Base-by-base conservation (phyloP, 2,329 filamentous ascomycete species). In the Monilinia laxa region DNA sequence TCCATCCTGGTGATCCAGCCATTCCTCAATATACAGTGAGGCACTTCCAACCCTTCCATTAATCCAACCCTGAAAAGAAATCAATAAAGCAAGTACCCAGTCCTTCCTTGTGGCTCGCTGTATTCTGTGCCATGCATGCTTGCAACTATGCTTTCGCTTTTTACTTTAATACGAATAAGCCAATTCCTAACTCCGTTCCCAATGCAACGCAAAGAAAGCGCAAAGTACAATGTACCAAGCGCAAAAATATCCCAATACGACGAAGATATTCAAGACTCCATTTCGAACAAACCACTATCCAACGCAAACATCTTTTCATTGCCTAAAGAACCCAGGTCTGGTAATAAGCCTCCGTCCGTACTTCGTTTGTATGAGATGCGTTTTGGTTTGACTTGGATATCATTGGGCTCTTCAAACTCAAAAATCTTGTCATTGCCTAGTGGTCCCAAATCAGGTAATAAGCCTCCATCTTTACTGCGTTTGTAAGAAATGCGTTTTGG, bases 291-390 rank as follows among this genome's bases (percentile, higher is more conserved):
- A 12, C 56, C 68, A 18, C 56, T 45, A 23, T 67, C 69, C 57
- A 70, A 31, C 16, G 62, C 65, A 40, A 70, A 70, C 58, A 69
- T 54, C 59, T 66, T 69, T 40, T 69, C 69, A 45, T 64, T 58
- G 23, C 49, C 58, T 10, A 70, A 63, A 45, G 64, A 20, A 4
- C 58, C 53, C 23, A 70, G 53, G 40, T 65, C 62, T 7, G 64
- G 64, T 18, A 67, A 54, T 23, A 52, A 35, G 1, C 64, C 59
- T 9, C 55, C 58, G 51, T 62, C 62, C 20, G 25, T 54, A 56
- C 53, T 62, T 18, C 54, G 66, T 56, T 68, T 64, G 49, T 66
- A 66, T 31, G 64, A 62, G 16, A 66, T 45, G 14, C 64, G 56
- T 25, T 38, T 52, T 11, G 55, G 54, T 58, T 68, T 64, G 4